Percentiles rank a stretch among this genome's conserved stretches.
These are phyloP conservation scores for Colletotrichum tropicale DNA, from an alignment of 2,329 filamentous ascomycete genomes.

Conservation along the genomic window DNA sequence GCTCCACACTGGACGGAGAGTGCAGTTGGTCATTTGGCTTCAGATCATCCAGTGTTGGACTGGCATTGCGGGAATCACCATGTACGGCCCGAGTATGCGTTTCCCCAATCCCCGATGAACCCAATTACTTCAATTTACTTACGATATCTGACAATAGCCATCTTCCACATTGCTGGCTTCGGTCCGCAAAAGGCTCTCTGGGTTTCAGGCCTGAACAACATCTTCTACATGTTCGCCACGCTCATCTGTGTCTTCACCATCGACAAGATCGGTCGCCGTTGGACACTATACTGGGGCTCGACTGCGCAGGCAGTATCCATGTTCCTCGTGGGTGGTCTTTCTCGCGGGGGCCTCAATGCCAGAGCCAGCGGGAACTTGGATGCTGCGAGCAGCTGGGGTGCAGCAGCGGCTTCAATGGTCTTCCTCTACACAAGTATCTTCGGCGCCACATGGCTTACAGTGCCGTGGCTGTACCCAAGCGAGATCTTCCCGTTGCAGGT, in stretches of 20 bases:
- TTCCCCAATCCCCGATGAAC: accelerated
- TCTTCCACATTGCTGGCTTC: not conserved
- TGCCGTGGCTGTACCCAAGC: not conserved
- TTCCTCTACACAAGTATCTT: not conserved
- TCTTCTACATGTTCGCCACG: not conserved
- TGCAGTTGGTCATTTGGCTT: not conserved
- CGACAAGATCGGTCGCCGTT: not conserved
- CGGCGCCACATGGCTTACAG: accelerated
- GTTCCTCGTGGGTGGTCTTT: not conserved
- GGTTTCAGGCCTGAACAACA: not conserved
- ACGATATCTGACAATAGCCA: not conserved
- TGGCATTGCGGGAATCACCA: not conserved
- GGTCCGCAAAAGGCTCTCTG: not conserved
- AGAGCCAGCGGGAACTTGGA: not conserved
- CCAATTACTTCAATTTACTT: accelerated
- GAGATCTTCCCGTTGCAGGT: not conserved
- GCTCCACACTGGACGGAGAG: not conserved
- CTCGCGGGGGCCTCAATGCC: accelerated
- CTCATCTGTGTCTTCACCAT: not conserved
- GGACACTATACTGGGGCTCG: not conserved
- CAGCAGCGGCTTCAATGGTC: not conserved
- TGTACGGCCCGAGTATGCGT: not conserved
- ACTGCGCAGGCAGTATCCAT: not conserved
- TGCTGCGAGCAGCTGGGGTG: not conserved
- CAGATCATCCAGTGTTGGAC: not conserved